These are phyloP conservation scores for Xerocomus amazonicus DNA, from an alignment of 1,284 basidiomycete genomes.

Conservation along the genomic window DNA sequence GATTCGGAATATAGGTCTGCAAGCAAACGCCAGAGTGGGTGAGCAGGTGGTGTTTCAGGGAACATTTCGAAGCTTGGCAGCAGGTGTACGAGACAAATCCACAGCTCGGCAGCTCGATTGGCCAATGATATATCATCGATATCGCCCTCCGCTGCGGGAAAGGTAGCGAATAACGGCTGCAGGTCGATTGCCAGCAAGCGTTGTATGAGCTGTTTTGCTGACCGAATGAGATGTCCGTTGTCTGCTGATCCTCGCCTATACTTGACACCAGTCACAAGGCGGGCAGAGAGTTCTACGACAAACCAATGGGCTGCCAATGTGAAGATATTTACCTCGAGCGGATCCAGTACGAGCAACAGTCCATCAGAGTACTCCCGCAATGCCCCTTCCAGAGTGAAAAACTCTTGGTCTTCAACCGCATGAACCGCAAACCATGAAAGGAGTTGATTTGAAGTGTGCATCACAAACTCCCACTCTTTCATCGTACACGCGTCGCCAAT, in stretches of 20 bases:
- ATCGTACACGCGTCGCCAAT: conserved; percentile 18
- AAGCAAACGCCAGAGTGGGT: conserved; percentile 48
- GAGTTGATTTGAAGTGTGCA: conserved; percentile 38
- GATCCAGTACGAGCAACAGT: conserved; percentile 41
- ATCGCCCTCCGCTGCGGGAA: conserved; percentile 36
- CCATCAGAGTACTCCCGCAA: conserved; percentile 39
- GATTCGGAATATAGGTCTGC: conserved; percentile 34
- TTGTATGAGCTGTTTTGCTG: conserved; percentile 40
- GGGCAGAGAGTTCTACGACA: conserved; percentile 53
- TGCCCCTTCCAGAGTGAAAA: conserved; percentile 29
- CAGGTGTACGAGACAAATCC: conserved; percentile 74
- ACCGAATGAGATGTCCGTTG: conserved; percentile 27
- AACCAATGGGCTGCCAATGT: conserved; percentile 58
- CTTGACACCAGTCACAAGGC: conserved; percentile 32
- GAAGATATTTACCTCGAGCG: conserved; percentile 32
- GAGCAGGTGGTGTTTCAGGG: conserved; percentile 21
- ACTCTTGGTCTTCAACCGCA: conserved; percentile 33
- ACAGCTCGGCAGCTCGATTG: conserved; percentile 57
- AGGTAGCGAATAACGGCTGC: conserved; percentile 42
- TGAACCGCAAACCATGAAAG: conserved; percentile 42
- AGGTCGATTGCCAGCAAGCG: conserved; percentile 56
- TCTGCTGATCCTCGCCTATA: conserved; percentile 25
- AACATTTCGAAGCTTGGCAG: conserved; percentile 24
- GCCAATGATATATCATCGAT: conserved; percentile 34
- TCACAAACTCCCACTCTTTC: conserved; percentile 40